Evolutionary conservation across 768 basidiomycete species (phyloP), one percentile per base, ranked within the genome.

Genomic region (Suillus discolor): DNA sequence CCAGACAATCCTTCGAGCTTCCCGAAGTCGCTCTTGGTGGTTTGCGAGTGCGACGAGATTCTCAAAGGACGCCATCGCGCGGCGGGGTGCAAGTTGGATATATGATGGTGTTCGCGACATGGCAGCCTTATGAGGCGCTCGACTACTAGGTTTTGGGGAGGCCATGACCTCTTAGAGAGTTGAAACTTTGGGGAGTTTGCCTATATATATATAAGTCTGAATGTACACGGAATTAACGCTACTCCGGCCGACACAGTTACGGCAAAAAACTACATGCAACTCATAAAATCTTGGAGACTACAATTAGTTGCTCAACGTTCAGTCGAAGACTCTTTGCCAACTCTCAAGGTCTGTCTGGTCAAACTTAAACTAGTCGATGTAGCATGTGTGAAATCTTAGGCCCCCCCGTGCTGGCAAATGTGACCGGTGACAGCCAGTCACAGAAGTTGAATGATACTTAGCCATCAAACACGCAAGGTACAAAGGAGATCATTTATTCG

Each of bases 21-120:
- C 88, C 67, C 78, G 84, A 39, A 94, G 80, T 2, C 86, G 82
- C 66, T 94, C 91, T 73, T 93, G 89, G 75, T 91, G 87, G 77
- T 94, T 93, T 6, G 93, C 94, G 63, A 96, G 82, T 16, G 90
- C 91, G 25, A 93, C 89, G 9, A 96, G 80, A 72, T 92, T 93
- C 73, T 94, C 92, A 69, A 94, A 94, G 0, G 91, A 93, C 11
- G 85, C 83, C 79, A 91, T 87, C 4, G 89, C 85, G 42, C 81
- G 78, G 16, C 72, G 70, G 79, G 87, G 88, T 1, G 84, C 81
- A 68, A 88, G 82, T 7, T 80, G 78, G 62, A 86, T 82, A 68
- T 84, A 80, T 4, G 83, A 74, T 9, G 76, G 66, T 13, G 65
- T 65, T 39, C 75, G 65, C n/a, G 70, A 71, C 25, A 69, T 59